Evolutionary conservation across 371 early-diverging fungal genomes (phyloP).

Genomic region (Lichtheimia corymbifera): DNA sequence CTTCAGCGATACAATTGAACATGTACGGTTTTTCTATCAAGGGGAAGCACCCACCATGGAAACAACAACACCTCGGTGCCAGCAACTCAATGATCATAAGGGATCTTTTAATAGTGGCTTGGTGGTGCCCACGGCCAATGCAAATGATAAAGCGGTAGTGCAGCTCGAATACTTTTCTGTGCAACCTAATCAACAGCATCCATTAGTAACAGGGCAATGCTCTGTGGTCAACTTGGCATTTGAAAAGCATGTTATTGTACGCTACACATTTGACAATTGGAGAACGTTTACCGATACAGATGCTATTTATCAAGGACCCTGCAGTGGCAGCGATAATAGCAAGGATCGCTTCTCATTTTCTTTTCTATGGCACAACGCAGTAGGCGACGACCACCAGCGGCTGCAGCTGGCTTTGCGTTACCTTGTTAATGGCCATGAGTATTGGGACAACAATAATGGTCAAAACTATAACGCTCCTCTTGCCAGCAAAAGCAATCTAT

Average conservation of each 20-base stretch:
- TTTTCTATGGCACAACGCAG: not conserved
- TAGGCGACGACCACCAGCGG: not conserved
- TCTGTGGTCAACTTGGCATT: constrained; percentile 79
- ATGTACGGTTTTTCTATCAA: constrained; percentile 14
- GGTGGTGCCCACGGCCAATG: too few relatives aligned
- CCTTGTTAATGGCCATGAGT: constrained; percentile 60
- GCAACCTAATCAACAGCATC: too few relatives aligned
- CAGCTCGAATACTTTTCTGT: too few relatives aligned
- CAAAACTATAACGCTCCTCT: constrained; percentile 55
- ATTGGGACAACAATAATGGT: constrained; percentile 84
- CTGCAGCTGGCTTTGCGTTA: constrained; percentile 40
- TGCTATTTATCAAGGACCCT: constrained; percentile 52
- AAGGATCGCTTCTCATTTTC: constrained; percentile 33
- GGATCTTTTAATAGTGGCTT: too few relatives aligned
- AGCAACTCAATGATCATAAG: too few relatives aligned
- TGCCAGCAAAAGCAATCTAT: too few relatives aligned
- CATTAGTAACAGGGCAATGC: constrained; percentile 39
- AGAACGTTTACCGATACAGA: constrained; percentile 51
- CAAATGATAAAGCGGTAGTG: too few relatives aligned
- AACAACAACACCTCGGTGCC: not conserved
- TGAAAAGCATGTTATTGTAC: constrained; percentile 67
- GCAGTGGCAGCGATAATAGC: constrained; percentile 16
- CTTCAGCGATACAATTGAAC: constrained; percentile 9
- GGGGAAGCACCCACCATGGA: constrained; percentile 5
- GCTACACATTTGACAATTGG: constrained; percentile 76